phyloP scores from a whole-genome alignment of 148 eudicot genomes.

The Rhododendron williamsianum region DNA sequence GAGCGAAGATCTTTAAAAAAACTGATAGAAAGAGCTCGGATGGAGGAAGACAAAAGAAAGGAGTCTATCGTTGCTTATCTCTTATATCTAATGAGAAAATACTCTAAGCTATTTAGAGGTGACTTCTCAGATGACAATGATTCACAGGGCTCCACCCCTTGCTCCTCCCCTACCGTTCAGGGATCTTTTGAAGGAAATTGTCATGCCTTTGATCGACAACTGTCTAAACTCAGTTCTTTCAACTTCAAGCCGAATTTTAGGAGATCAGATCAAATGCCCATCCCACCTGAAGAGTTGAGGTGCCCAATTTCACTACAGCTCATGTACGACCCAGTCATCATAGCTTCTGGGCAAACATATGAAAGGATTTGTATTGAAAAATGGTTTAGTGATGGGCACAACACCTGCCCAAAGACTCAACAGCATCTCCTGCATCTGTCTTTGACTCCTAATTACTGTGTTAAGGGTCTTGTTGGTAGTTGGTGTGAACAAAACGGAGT shows the following conservation, averaged over 20 bases:
- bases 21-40: slow-evolving; percentile 77
- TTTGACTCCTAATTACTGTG: slow-evolving; percentile 47
- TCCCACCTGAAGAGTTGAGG: slow-evolving; percentile 68
- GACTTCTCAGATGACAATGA: slow-evolving; percentile 93
- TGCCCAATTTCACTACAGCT: slow-evolving; percentile 64
- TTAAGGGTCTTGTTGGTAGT: slow-evolving; percentile 51
- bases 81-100: slow-evolving; percentile 83
- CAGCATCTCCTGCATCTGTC: slow-evolving; percentile 39
- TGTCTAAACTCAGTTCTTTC: slow-evolving; percentile 78
- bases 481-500: slow-evolving; percentile 48
- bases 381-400: slow-evolving; percentile 82
- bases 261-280: slow-evolving; percentile 57
- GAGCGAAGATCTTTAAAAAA: slow-evolving; percentile 90
- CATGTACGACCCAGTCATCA: slow-evolving; percentile 84
- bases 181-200: slow-evolving; percentile 44
- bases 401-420: slow-evolving; percentile 65
- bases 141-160: slow-evolving; percentile 96
- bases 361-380: slow-evolving; percentile 73
- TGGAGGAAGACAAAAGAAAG: slow-evolving; percentile 89
- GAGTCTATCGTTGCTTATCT: slow-evolving; percentile 91
- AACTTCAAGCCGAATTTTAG: slow-evolving; percentile 66
- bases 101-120: slow-evolving; percentile 85
- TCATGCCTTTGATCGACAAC: slow-evolving; percentile 65
- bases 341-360: slow-evolving; percentile 75
- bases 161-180: slow-evolving; percentile 92